These are phyloP conservation scores for Coemansia erecta DNA, from an alignment of 192 early-diverging fungal genomes.

Conservation along the genomic window DNA sequence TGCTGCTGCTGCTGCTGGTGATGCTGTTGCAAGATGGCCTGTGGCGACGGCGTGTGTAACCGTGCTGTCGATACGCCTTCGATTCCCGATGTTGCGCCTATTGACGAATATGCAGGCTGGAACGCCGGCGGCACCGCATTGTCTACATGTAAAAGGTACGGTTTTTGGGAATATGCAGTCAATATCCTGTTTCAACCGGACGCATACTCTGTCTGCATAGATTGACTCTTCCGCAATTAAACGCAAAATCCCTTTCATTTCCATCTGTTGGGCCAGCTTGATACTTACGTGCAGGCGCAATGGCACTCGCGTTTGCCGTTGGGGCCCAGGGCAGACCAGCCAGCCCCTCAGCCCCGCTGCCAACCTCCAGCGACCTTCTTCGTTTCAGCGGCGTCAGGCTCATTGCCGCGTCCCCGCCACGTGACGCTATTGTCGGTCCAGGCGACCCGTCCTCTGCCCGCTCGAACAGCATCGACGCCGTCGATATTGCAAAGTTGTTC, in stretches of 20 bases:
- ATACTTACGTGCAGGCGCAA: constrained; percentile 36
- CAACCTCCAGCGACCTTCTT: constrained; percentile 28
- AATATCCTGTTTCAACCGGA: constrained; percentile 1
- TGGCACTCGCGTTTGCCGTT: constrained; percentile 26
- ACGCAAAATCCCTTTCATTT: neutral
- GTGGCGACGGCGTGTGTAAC: neutral
- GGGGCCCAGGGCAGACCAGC: constrained; percentile 44
- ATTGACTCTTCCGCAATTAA: constrained; percentile 2
- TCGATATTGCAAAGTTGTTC: constrained; percentile 12
- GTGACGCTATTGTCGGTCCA: neutral
- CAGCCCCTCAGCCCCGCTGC: constrained; percentile 36
- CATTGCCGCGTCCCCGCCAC: neutral
- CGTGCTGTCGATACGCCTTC: constrained; percentile 1
- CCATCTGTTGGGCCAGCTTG: neutral
- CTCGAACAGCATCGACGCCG: constrained; percentile 18
- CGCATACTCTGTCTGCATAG: neutral
- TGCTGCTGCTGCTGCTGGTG: constrained; percentile 6
- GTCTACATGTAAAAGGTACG: constrained; percentile 9
- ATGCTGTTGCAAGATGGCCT: constrained; percentile 1
- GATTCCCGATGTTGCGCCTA: constrained; percentile 1
- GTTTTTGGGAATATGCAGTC: neutral
- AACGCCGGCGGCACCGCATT: constrained; percentile 31
- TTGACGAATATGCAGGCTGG: constrained; percentile 21
- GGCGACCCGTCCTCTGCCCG: neutral
- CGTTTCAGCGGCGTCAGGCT: constrained; percentile 25